A percentile compares a stretch with the other conserved stretches of the same genome.
These are phyloP conservation scores for Arthrobotrys sphaeroides DNA, from an alignment of 2,329 filamentous ascomycete genomes.

Conservation along the genomic window DNA sequence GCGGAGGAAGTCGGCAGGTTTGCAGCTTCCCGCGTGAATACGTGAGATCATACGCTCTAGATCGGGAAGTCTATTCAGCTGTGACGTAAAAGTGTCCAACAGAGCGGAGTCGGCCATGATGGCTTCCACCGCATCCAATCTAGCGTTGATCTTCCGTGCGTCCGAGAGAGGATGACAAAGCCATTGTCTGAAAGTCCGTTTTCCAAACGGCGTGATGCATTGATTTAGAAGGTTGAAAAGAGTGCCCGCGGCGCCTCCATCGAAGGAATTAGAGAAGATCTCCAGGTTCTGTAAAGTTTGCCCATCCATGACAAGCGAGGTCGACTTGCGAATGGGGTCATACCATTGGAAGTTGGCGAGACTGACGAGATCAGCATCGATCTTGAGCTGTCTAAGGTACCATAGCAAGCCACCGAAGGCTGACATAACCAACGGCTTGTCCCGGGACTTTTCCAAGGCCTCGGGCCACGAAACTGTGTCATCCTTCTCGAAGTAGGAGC, in stretches of 20 bases:
- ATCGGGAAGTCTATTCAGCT: conserved; percentile 90
- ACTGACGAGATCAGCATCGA: conserved; percentile 85
- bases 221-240: conserved; percentile 90
- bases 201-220: conserved; percentile 95
- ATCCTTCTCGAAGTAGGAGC: conserved; percentile 78
- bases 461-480: conserved; percentile 74
- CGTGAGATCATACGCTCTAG: conserved; percentile 92
- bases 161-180: conserved; percentile 94
- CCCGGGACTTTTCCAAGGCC: conserved; percentile 74
- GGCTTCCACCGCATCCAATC: conserved; percentile 91
- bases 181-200: conserved; percentile 95
- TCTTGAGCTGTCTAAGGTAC: conserved; percentile 85
- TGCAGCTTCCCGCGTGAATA: conserved; percentile 90
- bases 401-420: conserved; percentile 87
- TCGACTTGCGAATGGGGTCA: conserved; percentile 87
- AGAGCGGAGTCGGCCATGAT: conserved; percentile 83
- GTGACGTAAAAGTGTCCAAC: conserved; percentile 86
- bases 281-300: conserved; percentile 99
- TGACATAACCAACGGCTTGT: conserved; percentile 87
- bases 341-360: conserved; percentile 92
- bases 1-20: conserved; percentile 87
- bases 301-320: conserved; percentile 89
- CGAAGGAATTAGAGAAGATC: conserved; percentile 84
- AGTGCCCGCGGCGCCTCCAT: conserved; percentile 84
- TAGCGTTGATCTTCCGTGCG: conserved; percentile 86